Conservation (phyloP, 495 filamentous ascomycete species). For the Oidiodendron maius region DNA sequence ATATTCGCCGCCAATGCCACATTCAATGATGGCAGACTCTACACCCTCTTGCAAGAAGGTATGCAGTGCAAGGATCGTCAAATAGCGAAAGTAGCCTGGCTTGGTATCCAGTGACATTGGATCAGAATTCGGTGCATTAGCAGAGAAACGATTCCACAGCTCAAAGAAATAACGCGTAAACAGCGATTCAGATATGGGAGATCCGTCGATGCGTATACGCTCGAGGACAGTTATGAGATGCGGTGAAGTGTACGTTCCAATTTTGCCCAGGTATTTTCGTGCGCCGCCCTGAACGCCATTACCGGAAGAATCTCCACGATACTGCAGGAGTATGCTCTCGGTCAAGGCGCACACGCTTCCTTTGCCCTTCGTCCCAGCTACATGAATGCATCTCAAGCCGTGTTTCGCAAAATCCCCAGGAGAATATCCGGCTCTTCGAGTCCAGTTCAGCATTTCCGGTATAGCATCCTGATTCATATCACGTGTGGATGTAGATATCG, state of each 20-base stretch:
- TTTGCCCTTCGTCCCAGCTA: constrained; percentile 60
- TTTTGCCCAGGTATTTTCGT: constrained; percentile 23
- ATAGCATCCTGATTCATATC: constrained; percentile 70
- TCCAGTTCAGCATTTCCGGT: constrained; percentile 82
- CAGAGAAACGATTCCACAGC: constrained; percentile 52
- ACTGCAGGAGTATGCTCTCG: constrained; percentile 16
- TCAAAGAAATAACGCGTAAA: constrained; percentile 63
- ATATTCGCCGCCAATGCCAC: constrained; percentile 89
- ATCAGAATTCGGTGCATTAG: constrained; percentile 36
- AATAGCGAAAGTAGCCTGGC: constrained; percentile 83
- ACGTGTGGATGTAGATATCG: constrained; percentile 22
- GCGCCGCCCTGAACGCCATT: neutral
- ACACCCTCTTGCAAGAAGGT: constrained; percentile 77
- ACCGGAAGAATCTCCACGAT: neutral
- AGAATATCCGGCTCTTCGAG: constrained; percentile 65
- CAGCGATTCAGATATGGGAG: constrained; percentile 37
- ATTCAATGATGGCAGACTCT: constrained; percentile 80
- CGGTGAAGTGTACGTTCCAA: constrained; percentile 64
- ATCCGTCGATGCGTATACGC: constrained; percentile 55
- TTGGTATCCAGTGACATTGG: neutral
- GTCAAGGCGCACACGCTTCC: constrained; percentile 36
- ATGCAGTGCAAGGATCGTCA: constrained; percentile 88
- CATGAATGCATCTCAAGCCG: constrained; percentile 35
- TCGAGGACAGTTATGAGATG: constrained; percentile 57
- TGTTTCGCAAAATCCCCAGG: constrained; percentile 24